Evolutionary conservation across 805 yeast genomes (phyloP), one percentile per base, ranked within the genome.

Genomic region (Cyberlindnera sargentensis): DNA sequence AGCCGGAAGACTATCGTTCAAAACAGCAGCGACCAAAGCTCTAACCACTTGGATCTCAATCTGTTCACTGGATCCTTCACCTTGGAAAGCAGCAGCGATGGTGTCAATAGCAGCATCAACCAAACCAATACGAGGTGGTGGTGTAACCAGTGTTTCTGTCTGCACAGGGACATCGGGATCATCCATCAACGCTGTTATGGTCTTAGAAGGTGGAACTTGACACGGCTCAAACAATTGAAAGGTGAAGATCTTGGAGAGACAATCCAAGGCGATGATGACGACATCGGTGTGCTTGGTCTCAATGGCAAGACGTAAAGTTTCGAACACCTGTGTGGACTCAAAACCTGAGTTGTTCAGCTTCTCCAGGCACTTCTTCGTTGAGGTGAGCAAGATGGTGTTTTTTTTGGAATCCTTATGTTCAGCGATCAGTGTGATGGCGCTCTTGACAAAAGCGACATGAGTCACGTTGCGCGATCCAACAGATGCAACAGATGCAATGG

Each of bases 11-110:
- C 76, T 75, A 47, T 84, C 90, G 49, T 87, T 84, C 31, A 91
- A 71, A 11, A 89, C 83, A 41, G 95, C 91, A 48, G 93, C 88
- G 60, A 91, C 82, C 40, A 95, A 69, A 0, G 97, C 97, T 57
- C 95, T 80, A 30, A 91, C 84, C 9, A 93, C 91, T 65, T 95
- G 99, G 44, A 93, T 67, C 67, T 95, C 99, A 31, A 95, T 78
- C 45, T 75, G 80, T 25, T 85, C 85, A 59, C 90, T 95, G 0
- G 98, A 88, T 2, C 89, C 88, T 62, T 93, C 99, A 34, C 95
- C 95, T 48, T 83, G 86, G 61, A 87, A 91, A 51, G 95, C 84
- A 26, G 82, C 79, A 25, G 93, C 78, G 24, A 90, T 85, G 11
- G 89, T 84, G 50, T 83, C 84, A 35, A 91, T 84, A 0, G 95